Evolutionary conservation across 2,329 filamentous ascomycete species (phyloP).

Genomic region (Ophioceras dolichostomum): DNA sequence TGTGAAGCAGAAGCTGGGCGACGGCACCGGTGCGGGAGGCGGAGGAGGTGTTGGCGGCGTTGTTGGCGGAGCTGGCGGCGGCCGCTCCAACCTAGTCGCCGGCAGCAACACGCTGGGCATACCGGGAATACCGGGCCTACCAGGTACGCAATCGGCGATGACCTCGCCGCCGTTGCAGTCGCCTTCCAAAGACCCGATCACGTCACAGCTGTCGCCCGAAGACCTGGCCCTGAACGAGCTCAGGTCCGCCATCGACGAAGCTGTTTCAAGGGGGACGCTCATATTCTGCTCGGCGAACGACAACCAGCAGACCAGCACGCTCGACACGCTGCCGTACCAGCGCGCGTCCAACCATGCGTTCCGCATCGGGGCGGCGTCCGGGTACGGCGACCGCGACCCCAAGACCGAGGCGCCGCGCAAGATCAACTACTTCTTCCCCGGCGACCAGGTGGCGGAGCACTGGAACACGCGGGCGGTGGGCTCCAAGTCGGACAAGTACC

Average conservation of each 20-base stretch:
- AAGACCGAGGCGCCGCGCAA: slow-evolving; percentile 9
- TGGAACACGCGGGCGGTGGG: background rate
- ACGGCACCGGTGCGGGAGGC: too few relatives aligned
- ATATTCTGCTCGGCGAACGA: slow-evolving; percentile 25
- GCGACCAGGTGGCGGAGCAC: slow-evolving; percentile 12
- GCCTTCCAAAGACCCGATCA: too few relatives aligned
- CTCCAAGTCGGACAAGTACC: background rate
- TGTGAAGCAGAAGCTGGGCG: too few relatives aligned
- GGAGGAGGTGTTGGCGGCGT: too few relatives aligned
- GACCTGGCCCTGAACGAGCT: slow-evolving; percentile 10
- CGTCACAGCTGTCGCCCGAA: slow-evolving; percentile 9
- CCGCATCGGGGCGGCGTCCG: slow-evolving; percentile 15
- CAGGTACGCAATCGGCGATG: too few relatives aligned
- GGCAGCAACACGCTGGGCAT: too few relatives aligned
- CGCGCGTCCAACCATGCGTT: slow-evolving; percentile 8
- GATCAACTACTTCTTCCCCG: slow-evolving; percentile 18
- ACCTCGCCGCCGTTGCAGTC: too few relatives aligned
- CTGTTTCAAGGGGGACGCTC: slow-evolving; percentile 16
- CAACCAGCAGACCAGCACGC: slow-evolving; percentile 10
- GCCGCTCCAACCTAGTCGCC: too few relatives aligned
- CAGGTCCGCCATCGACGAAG: slow-evolving; percentile 13
- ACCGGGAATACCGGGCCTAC: too few relatives aligned
- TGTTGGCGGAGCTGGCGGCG: too few relatives aligned
- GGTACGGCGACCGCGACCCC: slow-evolving; percentile 8
- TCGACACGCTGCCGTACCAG: slow-evolving; percentile 7